Percentiles rank a stretch among this genome's conserved stretches.
Evolutionary conservation across 139 green algal species (phyloP).

Genomic region (Tetratostichococcus sp.): DNA sequence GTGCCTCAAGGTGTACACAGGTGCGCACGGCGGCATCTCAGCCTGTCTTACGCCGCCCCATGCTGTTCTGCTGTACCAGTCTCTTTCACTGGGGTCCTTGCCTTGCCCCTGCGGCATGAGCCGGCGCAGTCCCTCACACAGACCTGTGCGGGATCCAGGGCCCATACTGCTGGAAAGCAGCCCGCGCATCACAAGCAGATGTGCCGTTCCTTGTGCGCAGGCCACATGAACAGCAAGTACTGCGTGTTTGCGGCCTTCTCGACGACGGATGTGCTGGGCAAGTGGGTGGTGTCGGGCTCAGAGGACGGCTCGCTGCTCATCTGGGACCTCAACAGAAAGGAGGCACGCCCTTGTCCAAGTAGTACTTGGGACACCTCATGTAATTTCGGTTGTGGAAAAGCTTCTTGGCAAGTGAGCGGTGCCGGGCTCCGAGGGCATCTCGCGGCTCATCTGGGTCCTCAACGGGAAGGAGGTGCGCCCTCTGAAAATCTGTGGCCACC

Average conservation of each 20-base stretch:
- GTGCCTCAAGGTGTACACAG: conserved; percentile 31
- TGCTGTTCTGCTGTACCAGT: too few relatives aligned
- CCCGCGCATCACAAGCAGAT: too few relatives aligned
- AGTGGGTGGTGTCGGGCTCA: conserved; percentile 71
- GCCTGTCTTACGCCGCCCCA: too few relatives aligned
- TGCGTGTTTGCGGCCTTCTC: conserved; percentile 47
- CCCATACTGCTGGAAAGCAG: too few relatives aligned
- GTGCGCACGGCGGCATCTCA: conserved; percentile 1
- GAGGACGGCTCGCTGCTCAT: conserved; percentile 77
- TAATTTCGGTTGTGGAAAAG: too few relatives aligned
- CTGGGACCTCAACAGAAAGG: conserved; percentile 73
- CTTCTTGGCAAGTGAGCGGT: conserved; percentile 60
- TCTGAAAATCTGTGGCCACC: too few relatives aligned
- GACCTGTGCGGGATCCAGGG: too few relatives aligned
- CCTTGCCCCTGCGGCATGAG: too few relatives aligned
- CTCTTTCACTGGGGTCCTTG: too few relatives aligned
- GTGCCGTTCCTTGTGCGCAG: too few relatives aligned
- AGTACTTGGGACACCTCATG: too few relatives aligned
- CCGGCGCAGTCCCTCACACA: too few relatives aligned
- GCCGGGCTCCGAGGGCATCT: conserved; percentile 76
- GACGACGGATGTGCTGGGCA: conserved; percentile 9
- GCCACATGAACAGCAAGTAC: conserved; percentile 55
- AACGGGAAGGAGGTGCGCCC: conserved; percentile 38
- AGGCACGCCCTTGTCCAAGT: conserved; percentile 31
- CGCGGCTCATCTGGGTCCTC: conserved; percentile 77